Evolutionary conservation across 768 basidiomycete genomes (phyloP), one percentile per base, ranked within the genome.

Genomic region (Xerocomus spinulosus): DNA sequence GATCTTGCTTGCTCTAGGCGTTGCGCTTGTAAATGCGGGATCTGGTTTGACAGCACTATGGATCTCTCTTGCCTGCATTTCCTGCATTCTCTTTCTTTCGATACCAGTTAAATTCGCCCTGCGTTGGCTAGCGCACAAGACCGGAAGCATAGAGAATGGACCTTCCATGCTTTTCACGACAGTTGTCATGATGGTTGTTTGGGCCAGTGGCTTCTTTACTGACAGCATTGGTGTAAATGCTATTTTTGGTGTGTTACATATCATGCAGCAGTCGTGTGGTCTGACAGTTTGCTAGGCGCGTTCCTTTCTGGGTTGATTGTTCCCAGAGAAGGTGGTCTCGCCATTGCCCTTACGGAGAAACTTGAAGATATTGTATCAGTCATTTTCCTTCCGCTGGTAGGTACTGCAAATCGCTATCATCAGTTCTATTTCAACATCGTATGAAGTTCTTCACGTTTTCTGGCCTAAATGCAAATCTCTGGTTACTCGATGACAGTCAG

Each of bases 341-440:
- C 87, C 1, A 89, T 93, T 39, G 74, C 83, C 0, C 70, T 98
- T n/a, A 92, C 90, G 0, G 90, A 94, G 58, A 97, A 94, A 61
- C 70, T 98, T n/a, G 95, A 99, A 68, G 95, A 97, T 67, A 83
- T 95, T 77, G 88, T 94, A 2, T 70, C 87, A 0, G 85, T 93
- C 49, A 81, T 94, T 34, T 93, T 95, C 69, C 69, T 95, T 9
- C 93, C 92, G 3, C 71, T 95, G 39, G 87, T 89, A 59, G 50
- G 42, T 45, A 21, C 24, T 28, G 17, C 25, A n/a, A n/a, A 10
- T 33, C 39, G 20, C 17, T 4, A 14, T 44, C 38, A 23, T 28
- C 46, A 23, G 28, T n/a, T 20, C 8, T 28, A 5, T 34, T 36
- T 34, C 33, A 29, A 32, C 17, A 42, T 23, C 25, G 10, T 28